Percentiles rank a stretch among this genome's conserved stretches.
phyloP scores from a whole-genome alignment of 331 rosid species.

The Saraca asoca region DNA sequence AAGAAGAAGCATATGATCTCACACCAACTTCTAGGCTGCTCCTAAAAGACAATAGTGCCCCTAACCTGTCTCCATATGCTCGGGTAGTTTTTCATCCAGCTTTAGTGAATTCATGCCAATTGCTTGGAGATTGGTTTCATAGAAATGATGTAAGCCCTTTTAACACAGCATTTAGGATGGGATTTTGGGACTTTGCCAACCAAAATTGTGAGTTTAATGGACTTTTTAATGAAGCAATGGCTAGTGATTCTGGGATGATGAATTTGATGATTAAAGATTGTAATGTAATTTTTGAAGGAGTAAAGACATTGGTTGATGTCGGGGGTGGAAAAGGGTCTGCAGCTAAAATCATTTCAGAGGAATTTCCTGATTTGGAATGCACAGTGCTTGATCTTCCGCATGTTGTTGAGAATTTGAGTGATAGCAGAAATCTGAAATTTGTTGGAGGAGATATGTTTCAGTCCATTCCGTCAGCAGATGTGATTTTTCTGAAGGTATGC shows the following conservation, averaged over 20 bases:
- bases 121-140: constrained; percentile 41
- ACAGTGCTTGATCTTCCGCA: constrained; percentile 45
- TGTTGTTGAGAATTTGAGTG: constrained; percentile 31
- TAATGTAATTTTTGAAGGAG: constrained; percentile 34
- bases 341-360: constrained; percentile 32
- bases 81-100: constrained; percentile 25
- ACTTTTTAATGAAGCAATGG: constrained; percentile 39
- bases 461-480: constrained; percentile 39
- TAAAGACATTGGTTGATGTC: constrained; percentile 36
- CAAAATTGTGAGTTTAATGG: constrained; percentile 8
- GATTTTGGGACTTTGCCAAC: constrained; percentile 6
- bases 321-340: constrained; percentile 43
- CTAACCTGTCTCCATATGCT: constrained; percentile 14
- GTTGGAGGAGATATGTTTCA: constrained; percentile 45
- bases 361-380: constrained; percentile 41
- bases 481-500: constrained; percentile 33
- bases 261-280: constrained; percentile 26
- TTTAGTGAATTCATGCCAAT: constrained; percentile 12
- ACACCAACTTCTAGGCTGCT: constrained; percentile 40
- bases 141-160: constrained; percentile 9
- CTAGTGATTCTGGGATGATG: constrained; percentile 40
- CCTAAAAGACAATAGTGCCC: constrained; percentile 19
- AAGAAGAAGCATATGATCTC: constrained; percentile 38
- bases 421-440: constrained; percentile 31
- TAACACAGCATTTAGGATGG: constrained; percentile 23